Base-by-base conservation (phyloP, 1,139 yeast genomes). In the Candida labiduridarum region DNA sequence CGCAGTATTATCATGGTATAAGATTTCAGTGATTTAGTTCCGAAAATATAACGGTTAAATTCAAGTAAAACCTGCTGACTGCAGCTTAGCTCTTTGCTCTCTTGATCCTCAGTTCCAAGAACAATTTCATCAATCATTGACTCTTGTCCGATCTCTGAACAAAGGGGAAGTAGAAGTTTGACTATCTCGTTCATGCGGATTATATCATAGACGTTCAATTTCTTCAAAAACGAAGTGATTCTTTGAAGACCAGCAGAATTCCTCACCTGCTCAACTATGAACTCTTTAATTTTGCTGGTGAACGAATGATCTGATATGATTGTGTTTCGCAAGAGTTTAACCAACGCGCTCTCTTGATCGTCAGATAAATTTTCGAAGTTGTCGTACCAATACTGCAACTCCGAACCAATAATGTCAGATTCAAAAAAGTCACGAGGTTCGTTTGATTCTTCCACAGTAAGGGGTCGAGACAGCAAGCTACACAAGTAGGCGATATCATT, bases 401-500 rank as follows among this genome's bases (percentile, higher is more conserved):
- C 45, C 11, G 40, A 36, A 35, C 41, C 40, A 30, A 11, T 42
- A n/a, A 14, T 10, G 12, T 43, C 36, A 7, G 36, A 33, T 15
- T 27, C 48, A 31, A 60, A 50, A 4, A 39, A 12, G n/a, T 41
- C 47, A 34, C 61, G 49, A 10, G 59, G 50, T 10, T 65, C 70
- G 1, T 46, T 44, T 7, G 63, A 40, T 44, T 70, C 74, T 2
- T 52, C 54, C 2, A 42, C 47, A 5, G 53, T 55, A 51, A 68
- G 54, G 7, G 46, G 48, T 10, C 31, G 49, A 12, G 48, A 50
- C 1, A 56, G 52, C 0, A 41, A 45, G 9, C 55, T 54, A 27
- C 63, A 44, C 10, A 72, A 52, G 8, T 44, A 47, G 15, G 65
- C 66, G 45, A 74, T 59, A 47, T 70, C 74, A 18, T 58, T 58